Evolutionary conservation across 2,329 filamentous ascomycete genomes (phyloP).

Genomic region (Alternaria arborescens): DNA sequence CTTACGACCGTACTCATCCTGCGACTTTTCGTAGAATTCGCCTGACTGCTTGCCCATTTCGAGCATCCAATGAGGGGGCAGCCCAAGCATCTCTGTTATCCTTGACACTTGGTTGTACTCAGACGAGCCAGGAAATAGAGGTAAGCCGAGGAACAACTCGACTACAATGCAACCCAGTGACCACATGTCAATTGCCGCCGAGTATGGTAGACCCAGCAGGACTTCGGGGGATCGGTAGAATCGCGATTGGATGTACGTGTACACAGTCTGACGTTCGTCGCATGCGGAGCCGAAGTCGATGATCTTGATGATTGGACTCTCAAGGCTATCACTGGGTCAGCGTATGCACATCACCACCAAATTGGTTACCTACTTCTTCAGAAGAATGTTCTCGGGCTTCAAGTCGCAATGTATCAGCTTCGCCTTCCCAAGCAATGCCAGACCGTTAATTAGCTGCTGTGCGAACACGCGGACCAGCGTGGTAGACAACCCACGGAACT

Average conservation of each 20-base stretch:
- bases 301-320: conserved; percentile 99
- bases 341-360: background rate
- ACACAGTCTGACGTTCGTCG: conserved; percentile 97
- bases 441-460: conserved; percentile 91
- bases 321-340: conserved; percentile 65
- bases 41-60: conserved; percentile 98
- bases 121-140: conserved; percentile 94
- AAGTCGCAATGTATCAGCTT: conserved; percentile 97
- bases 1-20: conserved; percentile 90
- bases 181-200: conserved; percentile 99
- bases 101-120: conserved; percentile 98
- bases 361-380: conserved; percentile 76
- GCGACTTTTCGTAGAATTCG: conserved; percentile 93
- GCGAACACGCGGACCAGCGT: conserved; percentile 97
- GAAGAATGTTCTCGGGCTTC: conserved; percentile 95
- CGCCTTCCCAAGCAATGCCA: conserved; percentile 93
- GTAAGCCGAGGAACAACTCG: conserved; percentile 92
- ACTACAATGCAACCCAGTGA: conserved; percentile 98
- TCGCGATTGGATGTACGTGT: conserved; percentile 98
- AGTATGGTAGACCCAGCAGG: conserved; percentile 92
- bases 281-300: conserved; percentile 99
- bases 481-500: conserved; percentile 96
- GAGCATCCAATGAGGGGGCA: conserved; percentile 98
- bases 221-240: conserved; percentile 99
- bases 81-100: conserved; percentile 97